Evolutionary conservation across 192 early-diverging fungal species (phyloP), one percentile per base, ranked within the genome.

Genomic region (Rhizophagus sp.): DNA sequence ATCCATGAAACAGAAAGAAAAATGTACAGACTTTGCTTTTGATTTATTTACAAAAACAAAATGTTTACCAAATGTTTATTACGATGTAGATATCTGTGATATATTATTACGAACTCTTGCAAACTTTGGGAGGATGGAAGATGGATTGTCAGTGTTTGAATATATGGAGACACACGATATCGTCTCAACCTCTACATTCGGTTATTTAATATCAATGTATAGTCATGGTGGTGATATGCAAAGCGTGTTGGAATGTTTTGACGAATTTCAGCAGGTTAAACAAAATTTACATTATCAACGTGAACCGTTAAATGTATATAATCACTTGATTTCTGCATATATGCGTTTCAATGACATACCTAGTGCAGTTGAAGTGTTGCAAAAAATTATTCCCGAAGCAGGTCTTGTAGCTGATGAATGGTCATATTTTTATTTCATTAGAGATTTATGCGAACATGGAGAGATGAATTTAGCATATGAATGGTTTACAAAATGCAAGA

Each of bases 61-160:
- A 15, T 8, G n/a, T n/a, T 30, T 11, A n/a, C 44, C n/a, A 33
- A 36, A 44, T 62, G 22, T 68, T 41, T 52, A 50, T 33, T 70
- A 70, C 68, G 78, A 70, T 24, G 27, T 15, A 7, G 50, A 79
- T 68, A 41, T 71, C 41, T 79, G 78, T 71, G 61, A 68, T 79
- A 49, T 5, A 1, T 19, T 79, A 39, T 62, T 79, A 68, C 50
- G 50, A 57, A 34, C 67, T 1, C 34, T 79, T 24, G 67, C 39
- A 24, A 19, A 22, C 2, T 24, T 39, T 70, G 78, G 78, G 5
- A 79, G 34, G 39, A 61, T 44, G 15, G 67, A 61, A 13, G 78
- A 79, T 34, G 65, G 33, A 11, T 70, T 79, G 30, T 15, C 36
- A 22, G 50, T 79, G 11, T 79, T 70, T 70, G 49, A 70, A 44